Evolutionary conservation across 2,329 filamentous ascomycete species (phyloP).

Genomic region (Escovopsis sp.): DNA sequence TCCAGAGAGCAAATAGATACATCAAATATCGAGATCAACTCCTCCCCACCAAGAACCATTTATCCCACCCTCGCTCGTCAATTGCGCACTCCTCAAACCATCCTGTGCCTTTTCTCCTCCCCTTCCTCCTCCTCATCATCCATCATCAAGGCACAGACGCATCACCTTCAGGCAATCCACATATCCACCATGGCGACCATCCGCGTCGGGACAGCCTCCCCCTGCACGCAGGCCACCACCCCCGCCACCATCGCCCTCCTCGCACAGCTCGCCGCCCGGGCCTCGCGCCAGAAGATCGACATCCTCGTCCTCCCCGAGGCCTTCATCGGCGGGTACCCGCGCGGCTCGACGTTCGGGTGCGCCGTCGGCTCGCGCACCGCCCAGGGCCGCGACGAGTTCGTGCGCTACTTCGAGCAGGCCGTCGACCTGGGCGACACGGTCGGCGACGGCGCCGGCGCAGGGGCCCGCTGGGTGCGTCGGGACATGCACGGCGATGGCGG

Average conservation of each 20-base stretch:
- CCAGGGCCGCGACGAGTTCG: conserved; percentile 66
- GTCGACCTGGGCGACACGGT: conserved; percentile 74
- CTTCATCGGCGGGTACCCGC: conserved; percentile 82
- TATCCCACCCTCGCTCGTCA: no score
- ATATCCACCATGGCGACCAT: conserved; percentile 19
- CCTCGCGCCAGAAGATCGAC: conserved; percentile 41
- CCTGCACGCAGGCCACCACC: conserved; percentile 34
- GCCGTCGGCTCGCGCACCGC: conserved; percentile 54
- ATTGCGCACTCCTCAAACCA: no score
- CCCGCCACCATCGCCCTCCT: conserved; percentile 52
- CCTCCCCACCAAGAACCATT: no score
- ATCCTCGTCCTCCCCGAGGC: conserved; percentile 85
- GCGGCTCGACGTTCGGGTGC: conserved; percentile 64
- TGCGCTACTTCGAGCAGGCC: conserved; percentile 62
- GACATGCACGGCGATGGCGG: conserved; percentile 25
- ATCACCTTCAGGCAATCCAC: neutral
- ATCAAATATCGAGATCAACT: no score
- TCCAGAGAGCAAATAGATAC: no score
- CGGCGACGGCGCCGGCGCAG: conserved; percentile 46
- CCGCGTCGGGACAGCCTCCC: conserved; percentile 42
- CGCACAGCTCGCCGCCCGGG: conserved; percentile 44
- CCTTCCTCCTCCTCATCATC: no score
- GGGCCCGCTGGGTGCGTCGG: conserved; percentile 54
- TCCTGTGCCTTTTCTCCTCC: no score
- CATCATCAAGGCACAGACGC: neutral